Base-by-base conservation (phyloP, 331 rosid genomes). In the Malus hybrid region DNA sequence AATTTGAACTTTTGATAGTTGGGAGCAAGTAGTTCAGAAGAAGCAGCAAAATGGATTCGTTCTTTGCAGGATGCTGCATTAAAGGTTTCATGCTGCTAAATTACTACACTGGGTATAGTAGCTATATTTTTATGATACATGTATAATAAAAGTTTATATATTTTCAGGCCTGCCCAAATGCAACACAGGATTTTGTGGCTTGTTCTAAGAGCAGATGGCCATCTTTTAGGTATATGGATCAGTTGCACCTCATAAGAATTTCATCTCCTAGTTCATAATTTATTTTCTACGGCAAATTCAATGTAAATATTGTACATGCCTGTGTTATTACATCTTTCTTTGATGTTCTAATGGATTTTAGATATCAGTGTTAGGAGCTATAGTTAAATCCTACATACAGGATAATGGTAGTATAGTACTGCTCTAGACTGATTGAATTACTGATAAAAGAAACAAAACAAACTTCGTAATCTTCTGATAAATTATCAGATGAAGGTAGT, bases 11-110 rank as follows among this genome's bases (percentile, higher is more conserved):
- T 74, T 74, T 70, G 63, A 56, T 73, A 93, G 98, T 69, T 91
- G 79, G 98, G 98, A 71, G 98, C 98, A 73, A 85, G 86, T 80
- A 91, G 97, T 75, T 79, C 98, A 65, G 98, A 93, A 88, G 98
- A 93, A 77, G 93, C 93, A 33, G 98, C 96, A 64, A 84, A 74
- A 79, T 93, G 98, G 97, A 93, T 91, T 55, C 92, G 81, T 57
- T 88, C 93, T 4, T 83, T 93, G 69, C 90, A 91, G 67, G 93
- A 83, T 31, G 84, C 96, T 66, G 91, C 93, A 28, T 22, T 87
- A 78, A 89, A 88, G 98, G 98, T 91, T 86, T 71, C 52, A 18
- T 56, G 29, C 55, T 72, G 20, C 31, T 29, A 62, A 76, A 66
- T 73, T 22, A 44, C 22, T 34, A 44, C 4, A 6, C 44, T n/a